These are phyloP conservation scores for Datisca glomerata DNA, from an alignment of 306 rosid species.

Conservation along the genomic window DNA sequence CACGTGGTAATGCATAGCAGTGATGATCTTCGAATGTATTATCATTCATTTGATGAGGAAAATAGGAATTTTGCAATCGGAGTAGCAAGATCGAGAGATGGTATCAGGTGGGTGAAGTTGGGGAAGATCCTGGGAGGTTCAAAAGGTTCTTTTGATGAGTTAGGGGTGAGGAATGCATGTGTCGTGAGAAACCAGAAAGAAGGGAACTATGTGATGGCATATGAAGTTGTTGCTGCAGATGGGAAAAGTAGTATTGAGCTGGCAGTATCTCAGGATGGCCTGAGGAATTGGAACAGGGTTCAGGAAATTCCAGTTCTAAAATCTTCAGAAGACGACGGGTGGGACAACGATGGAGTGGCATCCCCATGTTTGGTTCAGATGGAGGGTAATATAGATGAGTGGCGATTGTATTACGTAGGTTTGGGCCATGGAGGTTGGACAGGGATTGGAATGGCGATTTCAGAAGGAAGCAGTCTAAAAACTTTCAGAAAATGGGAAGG, in stretches of 20 bases:
- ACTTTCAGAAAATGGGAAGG: constrained; percentile 53
- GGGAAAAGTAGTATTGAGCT: constrained; percentile 57
- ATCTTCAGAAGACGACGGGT: constrained; percentile 33
- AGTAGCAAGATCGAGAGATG: constrained; percentile 82
- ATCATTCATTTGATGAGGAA: constrained; percentile 55
- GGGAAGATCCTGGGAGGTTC: constrained; percentile 59
- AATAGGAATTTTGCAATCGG: constrained; percentile 45
- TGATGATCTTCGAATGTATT: constrained; percentile 72
- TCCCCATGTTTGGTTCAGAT: constrained; percentile 58
- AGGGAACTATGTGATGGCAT: constrained; percentile 65
- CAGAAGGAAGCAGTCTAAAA: constrained; percentile 26
- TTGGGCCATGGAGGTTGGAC: constrained; percentile 41
- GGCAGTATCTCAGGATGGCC: constrained; percentile 55
- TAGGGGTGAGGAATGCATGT: constrained; percentile 40
- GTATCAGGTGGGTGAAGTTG: constrained; percentile 60
- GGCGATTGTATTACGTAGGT: constrained; percentile 72
- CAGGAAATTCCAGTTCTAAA: constrained; percentile 28
- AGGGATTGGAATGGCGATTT: constrained; percentile 71
- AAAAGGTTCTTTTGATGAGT: constrained; percentile 44
- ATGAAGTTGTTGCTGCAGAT: constrained; percentile 53
- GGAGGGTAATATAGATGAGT: constrained; percentile 43
- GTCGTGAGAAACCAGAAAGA: constrained; percentile 35
- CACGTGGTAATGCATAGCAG: constrained; percentile 52
- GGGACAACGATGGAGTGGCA: constrained; percentile 58
- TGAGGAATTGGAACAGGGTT: constrained; percentile 51